A percentile compares a stretch with the other conserved stretches of the same genome.
Conservation (phyloP, 2,329 filamentous ascomycete genomes). For the Coniochaeta prunicola region DNA sequence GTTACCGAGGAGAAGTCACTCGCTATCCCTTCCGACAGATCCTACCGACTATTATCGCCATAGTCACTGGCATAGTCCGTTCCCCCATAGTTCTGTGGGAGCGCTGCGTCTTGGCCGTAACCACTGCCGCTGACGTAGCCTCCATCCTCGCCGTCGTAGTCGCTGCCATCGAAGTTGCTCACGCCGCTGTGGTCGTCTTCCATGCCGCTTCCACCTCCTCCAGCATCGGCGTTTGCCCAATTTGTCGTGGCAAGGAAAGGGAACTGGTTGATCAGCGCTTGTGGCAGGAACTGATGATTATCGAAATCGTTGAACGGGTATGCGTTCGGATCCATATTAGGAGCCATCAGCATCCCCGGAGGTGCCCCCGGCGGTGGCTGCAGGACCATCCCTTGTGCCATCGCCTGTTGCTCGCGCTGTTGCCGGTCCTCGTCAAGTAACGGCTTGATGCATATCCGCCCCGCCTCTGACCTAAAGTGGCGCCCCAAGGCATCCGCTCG, state of each 20-base stretch:
- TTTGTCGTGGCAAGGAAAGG: slow-evolving; percentile 68
- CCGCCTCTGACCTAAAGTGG: slow-evolving; percentile 93
- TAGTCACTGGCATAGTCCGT: slow-evolving; percentile 48
- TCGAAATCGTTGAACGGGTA: slow-evolving; percentile 47
- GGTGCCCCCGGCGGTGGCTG: slow-evolving; percentile 19
- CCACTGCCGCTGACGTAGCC: slow-evolving; percentile 59
- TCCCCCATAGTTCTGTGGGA: slow-evolving; percentile 43
- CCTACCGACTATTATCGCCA: slow-evolving; percentile 28
- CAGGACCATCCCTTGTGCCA: slow-evolving; percentile 51
- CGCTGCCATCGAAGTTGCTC: slow-evolving; percentile 76
- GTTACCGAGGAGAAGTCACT: background rate
- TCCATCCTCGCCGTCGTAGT: slow-evolving; percentile 69
- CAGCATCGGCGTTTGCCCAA: slow-evolving; percentile 12
- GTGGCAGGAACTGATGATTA: slow-evolving; percentile 69
- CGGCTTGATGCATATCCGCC: slow-evolving; percentile 94
- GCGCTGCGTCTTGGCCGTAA: slow-evolving; percentile 49
- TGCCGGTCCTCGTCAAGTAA: slow-evolving; percentile 87
- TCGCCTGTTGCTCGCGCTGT: slow-evolving; percentile 55
- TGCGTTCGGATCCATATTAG: slow-evolving; percentile 51
- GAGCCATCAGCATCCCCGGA: slow-evolving; percentile 51
- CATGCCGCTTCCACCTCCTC: slow-evolving; percentile 63
- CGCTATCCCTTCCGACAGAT: background rate
- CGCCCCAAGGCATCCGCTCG: slow-evolving; percentile 90
- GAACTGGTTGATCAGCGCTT: slow-evolving; percentile 83
- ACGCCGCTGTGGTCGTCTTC: slow-evolving; percentile 73